phyloP scores from a whole-genome alignment of 202 grass and related monocot genomes.

The Zizania palustris region DNA sequence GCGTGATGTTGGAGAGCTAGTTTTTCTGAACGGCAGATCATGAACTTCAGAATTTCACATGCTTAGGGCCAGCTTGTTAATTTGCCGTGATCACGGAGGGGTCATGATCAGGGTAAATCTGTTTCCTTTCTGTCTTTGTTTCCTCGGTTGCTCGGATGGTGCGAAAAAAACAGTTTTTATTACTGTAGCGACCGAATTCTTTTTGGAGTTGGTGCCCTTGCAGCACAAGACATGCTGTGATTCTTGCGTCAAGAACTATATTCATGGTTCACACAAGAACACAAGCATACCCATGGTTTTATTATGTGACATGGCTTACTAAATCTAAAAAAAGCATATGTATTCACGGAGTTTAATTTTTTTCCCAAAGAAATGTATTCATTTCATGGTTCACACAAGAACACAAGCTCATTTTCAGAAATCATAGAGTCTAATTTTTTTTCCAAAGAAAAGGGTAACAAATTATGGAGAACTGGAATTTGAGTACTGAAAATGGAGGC shows the following conservation, averaged over 20 bases:
- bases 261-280: background rate
- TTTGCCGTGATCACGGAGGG: background rate
- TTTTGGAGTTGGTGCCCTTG: background rate
- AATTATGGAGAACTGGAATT: background rate
- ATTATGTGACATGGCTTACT: conserved; percentile 17
- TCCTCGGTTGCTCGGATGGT: background rate
- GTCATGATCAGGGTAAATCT: background rate
- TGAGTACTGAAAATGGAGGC: background rate
- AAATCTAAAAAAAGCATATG: background rate
- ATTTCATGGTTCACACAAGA: no score
- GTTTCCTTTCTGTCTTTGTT: background rate
- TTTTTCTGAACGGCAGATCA: conserved; percentile 24
- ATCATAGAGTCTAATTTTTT: background rate
- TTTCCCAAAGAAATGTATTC: background rate
- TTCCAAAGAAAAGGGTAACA: background rate
- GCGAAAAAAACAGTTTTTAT: background rate
- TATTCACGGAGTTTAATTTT: background rate
- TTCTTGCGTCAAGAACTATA: no score
- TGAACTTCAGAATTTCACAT: background rate
- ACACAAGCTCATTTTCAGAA: background rate
- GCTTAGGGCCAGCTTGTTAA: conserved; percentile 9
- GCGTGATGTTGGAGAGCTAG: background rate
- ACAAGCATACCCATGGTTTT: background rate
- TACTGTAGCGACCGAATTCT: background rate
- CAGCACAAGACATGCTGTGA: background rate